Percentiles rank a stretch among this genome's conserved stretches.
Conservation (phyloP, 345 rosid genomes). For the Boechera retrofracta region DNA sequence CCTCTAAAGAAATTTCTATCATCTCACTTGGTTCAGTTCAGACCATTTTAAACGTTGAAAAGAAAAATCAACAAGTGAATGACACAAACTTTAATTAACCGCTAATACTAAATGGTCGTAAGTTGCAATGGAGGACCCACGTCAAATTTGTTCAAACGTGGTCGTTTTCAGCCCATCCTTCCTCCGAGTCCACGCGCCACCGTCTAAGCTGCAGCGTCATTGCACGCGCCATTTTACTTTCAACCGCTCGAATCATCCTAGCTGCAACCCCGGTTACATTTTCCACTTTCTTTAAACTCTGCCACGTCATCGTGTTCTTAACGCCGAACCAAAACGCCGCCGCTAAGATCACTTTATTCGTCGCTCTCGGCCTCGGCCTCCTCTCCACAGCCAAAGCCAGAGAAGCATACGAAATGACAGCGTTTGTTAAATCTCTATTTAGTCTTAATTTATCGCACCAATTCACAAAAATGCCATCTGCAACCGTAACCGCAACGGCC, state of each 20-base stretch:
- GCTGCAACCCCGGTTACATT: constrained; percentile 38
- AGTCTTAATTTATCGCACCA: constrained; percentile 42
- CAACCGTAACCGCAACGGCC: constrained; percentile 19
- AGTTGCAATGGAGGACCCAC: constrained; percentile 12
- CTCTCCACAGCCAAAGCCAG: constrained; percentile 34
- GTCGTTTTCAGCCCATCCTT: constrained; percentile 49
- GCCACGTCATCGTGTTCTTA: constrained; percentile 27
- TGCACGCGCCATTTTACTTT: constrained; percentile 39
- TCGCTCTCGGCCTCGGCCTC: constrained; percentile 8
- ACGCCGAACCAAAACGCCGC: constrained; percentile 49
- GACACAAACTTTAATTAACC: neutral
- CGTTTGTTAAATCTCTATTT: constrained; percentile 29
- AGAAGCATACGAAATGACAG: constrained; percentile 39
- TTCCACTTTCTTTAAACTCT: constrained; percentile 36
- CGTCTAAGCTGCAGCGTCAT: constrained; percentile 23
- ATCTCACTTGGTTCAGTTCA: neutral
- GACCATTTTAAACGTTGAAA: constrained; percentile 20
- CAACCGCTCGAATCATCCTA: constrained; percentile 29
- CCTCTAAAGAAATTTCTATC: neutral
- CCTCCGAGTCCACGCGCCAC: constrained; percentile 39
- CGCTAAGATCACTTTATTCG: constrained; percentile 29
- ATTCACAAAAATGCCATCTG: constrained; percentile 34
- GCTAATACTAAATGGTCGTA: neutral
- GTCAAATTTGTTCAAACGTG: neutral
- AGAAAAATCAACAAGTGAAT: constrained; percentile 27